Conservation (phyloP, 192 early-diverging fungal species). For the Coemansia sp. region DNA sequence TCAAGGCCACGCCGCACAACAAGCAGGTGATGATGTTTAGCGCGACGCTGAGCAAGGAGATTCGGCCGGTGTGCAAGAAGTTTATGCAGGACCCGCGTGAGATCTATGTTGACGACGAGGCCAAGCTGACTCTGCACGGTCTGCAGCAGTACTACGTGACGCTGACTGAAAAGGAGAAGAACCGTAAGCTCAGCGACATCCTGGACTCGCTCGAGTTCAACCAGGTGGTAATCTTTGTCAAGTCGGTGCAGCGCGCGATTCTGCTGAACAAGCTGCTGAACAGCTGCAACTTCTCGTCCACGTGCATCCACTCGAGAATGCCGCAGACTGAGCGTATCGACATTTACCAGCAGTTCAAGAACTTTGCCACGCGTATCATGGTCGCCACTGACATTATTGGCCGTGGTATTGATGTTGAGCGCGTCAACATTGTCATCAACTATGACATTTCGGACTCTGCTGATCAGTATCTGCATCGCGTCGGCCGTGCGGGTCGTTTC, state of each 20-base stretch:
- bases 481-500: constrained; percentile 98
- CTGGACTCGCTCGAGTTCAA: constrained; percentile 96
- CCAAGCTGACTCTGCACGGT: constrained; percentile 96
- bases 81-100: constrained; percentile 98
- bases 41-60: constrained; percentile 92
- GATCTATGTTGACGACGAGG: constrained; percentile 97
- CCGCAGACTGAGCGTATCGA: constrained; percentile 88
- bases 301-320: constrained; percentile 90
- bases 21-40: constrained; percentile 99
- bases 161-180: constrained; percentile 83
- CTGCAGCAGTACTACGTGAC: constrained; percentile 93
- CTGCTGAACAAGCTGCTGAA: constrained; percentile 82
- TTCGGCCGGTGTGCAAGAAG: constrained; percentile 90
- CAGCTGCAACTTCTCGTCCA: constrained; percentile 91
- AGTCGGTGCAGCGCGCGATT: constrained; percentile 82
- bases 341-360: constrained; percentile 93
- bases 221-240: constrained; percentile 97
- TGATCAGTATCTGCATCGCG: constrained; percentile 92
- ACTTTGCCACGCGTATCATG: constrained; percentile 90
- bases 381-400: constrained; percentile 98
- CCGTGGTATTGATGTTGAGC: constrained; percentile 97
- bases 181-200: constrained; percentile 88
- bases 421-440: constrained; percentile 99
- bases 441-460: constrained; percentile 93
- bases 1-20: constrained; percentile 88